Evolutionary conservation across 2,329 filamentous ascomycete species (phyloP), one percentile per base, ranked within the genome.

Genomic region (Hymenoscyphus salicellus): DNA sequence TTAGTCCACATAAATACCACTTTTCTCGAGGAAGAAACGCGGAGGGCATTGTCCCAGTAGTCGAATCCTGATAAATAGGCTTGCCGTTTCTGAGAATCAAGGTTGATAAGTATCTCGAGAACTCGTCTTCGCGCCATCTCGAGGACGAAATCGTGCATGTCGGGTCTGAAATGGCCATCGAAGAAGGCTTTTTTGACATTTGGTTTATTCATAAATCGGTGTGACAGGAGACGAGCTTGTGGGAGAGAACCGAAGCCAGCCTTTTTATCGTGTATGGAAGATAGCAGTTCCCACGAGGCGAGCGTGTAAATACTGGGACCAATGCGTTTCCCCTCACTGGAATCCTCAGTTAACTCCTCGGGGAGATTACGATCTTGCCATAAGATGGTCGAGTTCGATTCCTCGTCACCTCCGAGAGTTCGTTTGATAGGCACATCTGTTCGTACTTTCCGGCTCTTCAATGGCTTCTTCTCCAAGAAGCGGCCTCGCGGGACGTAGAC

Each of bases 81-180:
- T 14, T 78, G 73, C 2, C 63, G 68, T 11, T 78, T 66, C 0
- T 65, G 61, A 0, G 77, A 52, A 14, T 26, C 73, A 2, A 82
- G 68, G 65, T 79, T 75, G 5, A 80, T 62, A 11, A 90, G 73
- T 0, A 80, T 75, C 23, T 83, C 78, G 1, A 79, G 75, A 20
- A 83, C 77, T 1, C 79, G 75, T 5, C 79, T 75, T 4, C 84
- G 81, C 75, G 88, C 77, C 64, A 82, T 75, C 5, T 78, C 74
- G 3, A 88, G 75, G 0, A 89, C 71, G 30, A 83, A 77, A 0
- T 77, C 74, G 38, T 81, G 78, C 85, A 89, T 89, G 68, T 87
- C 84, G 5, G 76, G 49, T 33, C 85, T 81, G 81, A 81, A 86
- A 28, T 63, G 33, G 16, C 70, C 61, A 10, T 43, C 58, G 78